Evolutionary conservation across 495 filamentous ascomycete species (phyloP).

Genomic region (Talaromyces proteolyticus): DNA sequence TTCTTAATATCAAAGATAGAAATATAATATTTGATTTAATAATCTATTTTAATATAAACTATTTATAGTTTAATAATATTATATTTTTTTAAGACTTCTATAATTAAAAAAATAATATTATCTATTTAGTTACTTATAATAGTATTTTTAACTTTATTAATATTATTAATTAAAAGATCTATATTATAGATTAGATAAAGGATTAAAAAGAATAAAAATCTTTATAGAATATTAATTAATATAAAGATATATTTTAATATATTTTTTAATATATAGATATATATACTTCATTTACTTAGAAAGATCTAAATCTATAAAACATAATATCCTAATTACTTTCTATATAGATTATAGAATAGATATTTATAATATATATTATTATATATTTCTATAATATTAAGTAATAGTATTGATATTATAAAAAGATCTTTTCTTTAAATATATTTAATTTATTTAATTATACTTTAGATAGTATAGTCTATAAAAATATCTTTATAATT

Average conservation of each 20-base stretch:
- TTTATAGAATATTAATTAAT: conserved; percentile 14
- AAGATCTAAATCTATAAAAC: conserved; percentile 9
- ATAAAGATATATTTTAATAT: neutral
- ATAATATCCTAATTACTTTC: conserved; percentile 5
- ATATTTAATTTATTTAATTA: conserved; percentile 13
- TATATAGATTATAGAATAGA: conserved; percentile 17
- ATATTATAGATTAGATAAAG: conserved; percentile 19
- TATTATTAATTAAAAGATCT: conserved; percentile 6
- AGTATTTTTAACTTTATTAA: too few relatives aligned
- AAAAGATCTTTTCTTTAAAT: conserved; percentile 6
- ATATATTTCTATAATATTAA: conserved; percentile 3
- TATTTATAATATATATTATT: conserved; percentile 16
- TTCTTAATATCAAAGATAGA: neutral
- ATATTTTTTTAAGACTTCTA: neutral
- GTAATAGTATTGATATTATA: neutral
- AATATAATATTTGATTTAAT: neutral
- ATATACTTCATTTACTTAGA: conserved; percentile 6
- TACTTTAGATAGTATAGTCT: conserved; percentile 16
- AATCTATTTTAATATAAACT: neutral
- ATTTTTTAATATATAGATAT: conserved; percentile 10
- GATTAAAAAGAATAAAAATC: conserved; percentile 16
- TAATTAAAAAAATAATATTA: conserved; percentile 8
- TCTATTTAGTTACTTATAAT: conserved; percentile 11
- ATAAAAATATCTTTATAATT: conserved; percentile 11
- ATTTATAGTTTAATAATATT: neutral